Conservation (phyloP, 2,329 filamentous ascomycete genomes). For the Talaromyces funiculosus region DNA sequence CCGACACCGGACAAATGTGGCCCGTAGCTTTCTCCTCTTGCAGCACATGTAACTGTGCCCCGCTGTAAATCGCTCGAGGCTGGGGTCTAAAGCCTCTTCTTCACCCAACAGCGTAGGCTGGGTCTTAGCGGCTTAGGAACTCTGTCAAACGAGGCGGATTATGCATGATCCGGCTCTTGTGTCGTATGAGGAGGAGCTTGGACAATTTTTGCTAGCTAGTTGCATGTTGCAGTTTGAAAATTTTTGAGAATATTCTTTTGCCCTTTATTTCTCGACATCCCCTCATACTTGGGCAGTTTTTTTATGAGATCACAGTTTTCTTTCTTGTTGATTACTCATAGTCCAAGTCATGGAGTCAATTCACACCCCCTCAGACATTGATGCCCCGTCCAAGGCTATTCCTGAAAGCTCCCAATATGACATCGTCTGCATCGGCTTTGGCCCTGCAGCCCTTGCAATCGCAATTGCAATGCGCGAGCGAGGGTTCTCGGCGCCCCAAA, state of each 20-base stretch:
- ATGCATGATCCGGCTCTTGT: background rate
- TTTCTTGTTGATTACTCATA: background rate
- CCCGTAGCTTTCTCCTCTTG: background rate
- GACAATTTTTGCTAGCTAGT: background rate
- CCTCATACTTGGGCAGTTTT: background rate
- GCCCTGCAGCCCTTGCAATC: slow-evolving; percentile 13
- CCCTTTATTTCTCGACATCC: too few species aligned
- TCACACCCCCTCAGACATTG: background rate
- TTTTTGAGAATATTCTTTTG: background rate
- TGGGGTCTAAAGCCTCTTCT: too few species aligned
- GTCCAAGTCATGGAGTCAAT: slow-evolving; percentile 1
- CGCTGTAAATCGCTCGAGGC: background rate
- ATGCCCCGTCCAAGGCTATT: slow-evolving; percentile 2
- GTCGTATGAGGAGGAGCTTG: background rate
- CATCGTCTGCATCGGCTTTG: slow-evolving; percentile 12
- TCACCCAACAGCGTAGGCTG: too few species aligned
- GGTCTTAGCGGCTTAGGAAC: background rate
- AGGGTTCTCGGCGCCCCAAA: background rate
- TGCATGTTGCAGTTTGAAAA: background rate
- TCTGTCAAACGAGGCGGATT: background rate
- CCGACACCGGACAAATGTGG: background rate
- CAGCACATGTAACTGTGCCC: background rate
- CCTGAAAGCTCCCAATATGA: slow-evolving; percentile 8
- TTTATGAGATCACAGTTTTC: too few species aligned
- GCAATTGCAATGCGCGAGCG: slow-evolving; percentile 14